Percentiles rank a stretch among this genome's conserved stretches.
These are phyloP conservation scores for Schwanniomyces sp. DNA, from an alignment of 805 yeast species.

Conservation along the genomic window DNA sequence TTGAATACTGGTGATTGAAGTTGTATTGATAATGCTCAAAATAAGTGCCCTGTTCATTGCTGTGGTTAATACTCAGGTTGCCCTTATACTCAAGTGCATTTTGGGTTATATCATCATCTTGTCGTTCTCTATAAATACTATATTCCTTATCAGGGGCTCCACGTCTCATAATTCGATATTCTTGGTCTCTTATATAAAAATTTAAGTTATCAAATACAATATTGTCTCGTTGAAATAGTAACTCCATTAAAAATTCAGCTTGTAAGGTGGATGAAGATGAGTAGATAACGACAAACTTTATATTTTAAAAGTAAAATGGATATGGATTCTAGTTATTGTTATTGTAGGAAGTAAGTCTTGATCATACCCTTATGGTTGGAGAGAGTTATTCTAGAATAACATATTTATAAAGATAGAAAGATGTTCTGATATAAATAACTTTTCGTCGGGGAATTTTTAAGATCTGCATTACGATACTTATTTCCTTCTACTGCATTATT, in stretches of 20 bases:
- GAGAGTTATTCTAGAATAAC: not conserved
- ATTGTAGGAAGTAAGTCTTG: not conserved
- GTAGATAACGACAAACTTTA: not conserved
- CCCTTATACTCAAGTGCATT: not conserved
- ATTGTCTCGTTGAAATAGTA: not conserved
- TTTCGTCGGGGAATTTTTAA: not conserved
- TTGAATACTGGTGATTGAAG: not conserved
- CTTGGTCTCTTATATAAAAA: not conserved
- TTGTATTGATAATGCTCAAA: not conserved
- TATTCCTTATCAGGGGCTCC: not conserved
- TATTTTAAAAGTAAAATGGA: not conserved
- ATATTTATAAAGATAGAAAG: not conserved
- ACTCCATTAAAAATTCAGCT: not conserved
- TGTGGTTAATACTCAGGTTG: not conserved
- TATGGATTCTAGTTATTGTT: not conserved
- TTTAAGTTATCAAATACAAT: not conserved
- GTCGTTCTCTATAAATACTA: not conserved
- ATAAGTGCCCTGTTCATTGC: not conserved
- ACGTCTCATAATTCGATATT: not conserved
- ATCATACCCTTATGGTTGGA: not conserved
- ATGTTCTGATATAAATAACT: not conserved
- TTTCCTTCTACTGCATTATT: not conserved
- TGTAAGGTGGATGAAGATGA: not conserved
- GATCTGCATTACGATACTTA: not conserved
- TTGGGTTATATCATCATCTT: not conserved